Percentiles rank a stretch among this genome's conserved stretches.
phyloP scores from a whole-genome alignment of 768 basidiomycete species.

The Trametopsis cervina region DNA sequence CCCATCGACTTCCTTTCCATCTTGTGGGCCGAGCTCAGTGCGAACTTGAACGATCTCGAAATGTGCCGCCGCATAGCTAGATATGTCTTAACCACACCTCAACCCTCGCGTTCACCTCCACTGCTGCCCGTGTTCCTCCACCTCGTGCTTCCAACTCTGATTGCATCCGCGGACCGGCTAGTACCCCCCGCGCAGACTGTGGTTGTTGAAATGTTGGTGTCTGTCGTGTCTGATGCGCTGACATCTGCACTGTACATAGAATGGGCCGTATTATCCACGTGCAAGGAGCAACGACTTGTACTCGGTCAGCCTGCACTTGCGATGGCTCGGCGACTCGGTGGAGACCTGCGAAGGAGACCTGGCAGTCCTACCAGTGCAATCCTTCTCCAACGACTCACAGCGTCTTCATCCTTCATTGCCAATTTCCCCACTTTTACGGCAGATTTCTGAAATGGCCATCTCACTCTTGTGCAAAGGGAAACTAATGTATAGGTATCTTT shows the following conservation, averaged over 20 bases:
- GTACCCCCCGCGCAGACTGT: constrained; percentile 46
- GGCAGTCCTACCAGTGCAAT: constrained; percentile 41
- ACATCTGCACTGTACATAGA: constrained; percentile 67
- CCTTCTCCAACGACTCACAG: constrained; percentile 53
- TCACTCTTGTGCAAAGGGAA: too few relatives aligned
- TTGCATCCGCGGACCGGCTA: constrained; percentile 48
- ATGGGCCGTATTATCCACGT: constrained; percentile 52
- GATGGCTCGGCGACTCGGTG: constrained; percentile 60
- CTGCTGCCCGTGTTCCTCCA: constrained; percentile 71
- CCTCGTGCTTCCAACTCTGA: constrained; percentile 54
- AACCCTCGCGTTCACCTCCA: constrained; percentile 44
- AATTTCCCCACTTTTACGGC: constrained; percentile 67
- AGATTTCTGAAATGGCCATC: constrained; percentile 8
- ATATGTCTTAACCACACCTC: constrained; percentile 61
- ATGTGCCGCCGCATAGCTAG: constrained; percentile 58
- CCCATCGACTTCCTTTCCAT: constrained; percentile 56
- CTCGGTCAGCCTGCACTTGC: constrained; percentile 58
- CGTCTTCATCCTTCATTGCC: constrained; percentile 58
- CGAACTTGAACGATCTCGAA: constrained; percentile 54
- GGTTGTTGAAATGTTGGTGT: constrained; percentile 57
- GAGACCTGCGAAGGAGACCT: constrained; percentile 49
- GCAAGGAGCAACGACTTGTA: constrained; percentile 40
- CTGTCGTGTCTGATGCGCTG: constrained; percentile 56
- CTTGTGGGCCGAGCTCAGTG: constrained; percentile 64
- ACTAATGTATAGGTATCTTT: too few relatives aligned